A percentile compares a stretch with the other conserved stretches of the same genome.
phyloP scores from a whole-genome alignment of 1,284 basidiomycete species.

The Pseudozyma hubeiensis region DNA sequence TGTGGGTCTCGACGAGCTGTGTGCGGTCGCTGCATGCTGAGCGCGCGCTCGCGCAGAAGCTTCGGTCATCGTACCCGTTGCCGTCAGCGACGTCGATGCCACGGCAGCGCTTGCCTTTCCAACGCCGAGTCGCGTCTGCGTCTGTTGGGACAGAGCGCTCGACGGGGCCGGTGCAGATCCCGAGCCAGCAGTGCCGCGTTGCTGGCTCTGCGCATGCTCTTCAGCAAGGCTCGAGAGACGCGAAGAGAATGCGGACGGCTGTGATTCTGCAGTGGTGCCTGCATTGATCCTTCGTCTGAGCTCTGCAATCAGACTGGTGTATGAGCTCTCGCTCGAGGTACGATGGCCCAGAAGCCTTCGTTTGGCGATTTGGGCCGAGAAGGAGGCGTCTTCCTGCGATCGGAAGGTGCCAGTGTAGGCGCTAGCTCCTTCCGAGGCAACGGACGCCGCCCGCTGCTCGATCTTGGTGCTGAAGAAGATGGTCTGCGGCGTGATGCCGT shows the following conservation, averaged over 20 bases:
- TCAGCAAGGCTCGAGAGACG: conserved; percentile 38
- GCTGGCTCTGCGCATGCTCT: conserved; percentile 24
- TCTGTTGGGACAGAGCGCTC: conserved; percentile 31
- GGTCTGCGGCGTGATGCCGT: conserved; percentile 88
- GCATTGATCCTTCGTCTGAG: conserved; percentile 47
- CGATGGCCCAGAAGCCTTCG: conserved; percentile 52
- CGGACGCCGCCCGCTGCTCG: conserved; percentile 12
- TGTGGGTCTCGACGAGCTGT: conserved; percentile 32
- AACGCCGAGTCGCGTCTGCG: conserved; percentile 43
- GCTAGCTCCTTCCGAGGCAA: conserved; percentile 30
- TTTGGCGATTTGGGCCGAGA: conserved; percentile 51
- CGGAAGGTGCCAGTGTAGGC: conserved; percentile 43
- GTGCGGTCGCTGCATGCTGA: conserved; percentile 27
- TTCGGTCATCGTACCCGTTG: conserved; percentile 56
- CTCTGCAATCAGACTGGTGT: conserved; percentile 49
- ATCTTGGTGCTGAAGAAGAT: conserved; percentile 80
- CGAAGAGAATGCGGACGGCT: conserved; percentile 34
- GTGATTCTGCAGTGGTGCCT: conserved; percentile 14
- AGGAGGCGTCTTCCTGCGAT: conserved; percentile 54
- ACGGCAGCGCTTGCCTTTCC: conserved; percentile 55
- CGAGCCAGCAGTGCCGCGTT: neutral
- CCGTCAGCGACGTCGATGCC: conserved; percentile 39
- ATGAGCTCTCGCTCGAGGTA: conserved; percentile 43
- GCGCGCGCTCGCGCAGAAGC: conserved; percentile 37
- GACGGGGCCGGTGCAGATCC: neutral